These are phyloP conservation scores for Coelastrella sp. DNA, from an alignment of 139 green algal genomes.

Conservation along the genomic window DNA sequence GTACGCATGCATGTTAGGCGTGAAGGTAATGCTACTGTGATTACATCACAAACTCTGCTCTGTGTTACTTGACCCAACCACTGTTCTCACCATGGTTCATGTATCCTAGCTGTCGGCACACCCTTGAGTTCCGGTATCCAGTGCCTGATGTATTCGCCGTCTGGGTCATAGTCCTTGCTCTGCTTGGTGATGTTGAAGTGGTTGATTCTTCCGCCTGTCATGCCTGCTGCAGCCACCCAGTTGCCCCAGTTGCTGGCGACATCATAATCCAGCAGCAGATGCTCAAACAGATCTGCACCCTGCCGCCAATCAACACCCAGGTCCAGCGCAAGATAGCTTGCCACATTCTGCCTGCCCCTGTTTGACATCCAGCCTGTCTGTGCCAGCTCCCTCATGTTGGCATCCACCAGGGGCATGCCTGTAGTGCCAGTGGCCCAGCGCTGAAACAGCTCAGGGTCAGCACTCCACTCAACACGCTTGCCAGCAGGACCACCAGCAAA, in stretches of 20 bases:
- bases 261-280: conserved; percentile 90
- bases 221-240: conserved; percentile 85
- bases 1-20: too few species aligned
- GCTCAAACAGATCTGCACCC: conserved; percentile 91
- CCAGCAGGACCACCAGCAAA: conserved; percentile 61
- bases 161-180: conserved; percentile 87
- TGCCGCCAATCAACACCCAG: conserved; percentile 93
- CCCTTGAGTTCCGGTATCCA: conserved; percentile 92
- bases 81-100: conserved; percentile 74
- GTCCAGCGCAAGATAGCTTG: conserved; percentile 89
- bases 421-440: conserved; percentile 89
- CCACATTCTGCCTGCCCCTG: conserved; percentile 95
- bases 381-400: conserved; percentile 97
- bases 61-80: neutral
- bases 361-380: conserved; percentile 97
- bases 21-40: too few species aligned
- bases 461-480: conserved; percentile 58
- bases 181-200: conserved; percentile 96
- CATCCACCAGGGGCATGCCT: conserved; percentile 95
- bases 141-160: conserved; percentile 88
- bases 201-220: conserved; percentile 89
- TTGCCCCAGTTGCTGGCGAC: conserved; percentile 93
- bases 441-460: conserved; percentile 61
- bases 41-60: too few species aligned
- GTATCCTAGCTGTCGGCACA: conserved; percentile 74